phyloP scores from a whole-genome alignment of 208 protist genomes.

The Leishmania amazonensis region DNA sequence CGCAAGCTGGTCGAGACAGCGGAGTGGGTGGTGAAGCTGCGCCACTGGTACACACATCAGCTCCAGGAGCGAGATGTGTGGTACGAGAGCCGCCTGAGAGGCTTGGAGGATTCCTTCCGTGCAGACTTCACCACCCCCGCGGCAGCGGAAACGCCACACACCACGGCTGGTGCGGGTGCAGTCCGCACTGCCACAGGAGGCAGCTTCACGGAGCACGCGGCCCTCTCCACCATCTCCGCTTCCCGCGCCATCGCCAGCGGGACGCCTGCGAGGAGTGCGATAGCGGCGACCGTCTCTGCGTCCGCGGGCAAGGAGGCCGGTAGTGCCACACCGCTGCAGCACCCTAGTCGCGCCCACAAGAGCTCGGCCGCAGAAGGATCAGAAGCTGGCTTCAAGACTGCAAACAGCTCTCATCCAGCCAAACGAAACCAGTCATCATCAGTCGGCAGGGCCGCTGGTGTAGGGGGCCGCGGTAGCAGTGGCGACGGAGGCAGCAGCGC shows the following conservation, averaged over 20 bases:
- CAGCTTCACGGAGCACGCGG: background rate
- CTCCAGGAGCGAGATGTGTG: slow-evolving; percentile 49
- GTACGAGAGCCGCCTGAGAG: slow-evolving; percentile 50
- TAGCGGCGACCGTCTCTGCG: background rate
- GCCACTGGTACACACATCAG: slow-evolving; percentile 56
- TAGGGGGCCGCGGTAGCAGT: background rate
- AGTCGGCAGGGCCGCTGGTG: background rate
- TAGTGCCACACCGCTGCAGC: background rate
- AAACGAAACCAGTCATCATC: background rate
- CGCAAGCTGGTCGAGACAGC: slow-evolving; percentile 62
- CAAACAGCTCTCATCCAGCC: background rate
- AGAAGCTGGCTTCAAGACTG: background rate
- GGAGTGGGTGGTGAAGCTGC: slow-evolving; percentile 51
- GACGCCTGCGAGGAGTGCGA: background rate
- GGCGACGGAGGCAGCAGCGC: background rate
- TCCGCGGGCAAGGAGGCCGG: background rate
- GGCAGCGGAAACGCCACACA: background rate
- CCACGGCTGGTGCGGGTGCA: background rate
- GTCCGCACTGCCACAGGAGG: background rate
- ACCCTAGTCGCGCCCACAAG: background rate
- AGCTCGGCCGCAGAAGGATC: background rate
- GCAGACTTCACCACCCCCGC: background rate
- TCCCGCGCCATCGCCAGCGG: background rate
- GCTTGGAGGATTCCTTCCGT: slow-evolving; percentile 28
- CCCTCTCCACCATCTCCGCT: background rate